Conservation (phyloP, 352 stramenopile species). For the Globisporangium irregulare region DNA sequence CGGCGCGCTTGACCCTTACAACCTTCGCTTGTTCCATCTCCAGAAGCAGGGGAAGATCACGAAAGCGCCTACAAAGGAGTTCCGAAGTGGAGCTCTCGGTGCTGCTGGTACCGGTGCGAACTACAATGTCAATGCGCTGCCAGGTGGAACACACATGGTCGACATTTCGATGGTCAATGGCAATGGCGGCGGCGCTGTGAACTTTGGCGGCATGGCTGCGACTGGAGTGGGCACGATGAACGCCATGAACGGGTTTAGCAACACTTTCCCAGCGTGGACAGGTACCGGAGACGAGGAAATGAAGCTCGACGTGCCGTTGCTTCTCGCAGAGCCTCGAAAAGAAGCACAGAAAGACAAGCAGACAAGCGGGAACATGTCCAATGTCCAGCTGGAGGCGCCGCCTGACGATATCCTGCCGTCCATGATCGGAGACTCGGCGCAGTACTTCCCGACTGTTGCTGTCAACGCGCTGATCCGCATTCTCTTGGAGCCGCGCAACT, state of each 20-base stretch:
- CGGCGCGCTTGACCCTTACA: constrained; percentile 83
- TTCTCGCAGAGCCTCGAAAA: constrained; percentile 50
- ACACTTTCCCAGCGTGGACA: constrained; percentile 14
- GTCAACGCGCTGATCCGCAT: constrained; percentile 97
- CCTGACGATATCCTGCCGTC: constrained; percentile 77
- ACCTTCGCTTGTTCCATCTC: constrained; percentile 78
- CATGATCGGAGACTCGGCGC: constrained; percentile 83
- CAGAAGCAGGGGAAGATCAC: constrained; percentile 76
- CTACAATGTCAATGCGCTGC: constrained; percentile 14
- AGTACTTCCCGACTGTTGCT: constrained; percentile 97
- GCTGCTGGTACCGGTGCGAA: constrained; percentile 28
- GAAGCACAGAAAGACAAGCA: constrained; percentile 72
- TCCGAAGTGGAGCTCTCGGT: constrained; percentile 44
- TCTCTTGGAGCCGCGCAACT: constrained; percentile 95
- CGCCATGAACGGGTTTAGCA: constrained; percentile 17
- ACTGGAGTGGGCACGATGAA: constrained; percentile 29
- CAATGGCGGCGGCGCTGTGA: constrained; percentile 19
- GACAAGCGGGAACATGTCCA: constrained; percentile 59
- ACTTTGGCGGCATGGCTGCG: constrained; percentile 18
- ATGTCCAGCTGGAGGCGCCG: constrained; percentile 58
- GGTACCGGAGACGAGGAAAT: constrained; percentile 41
- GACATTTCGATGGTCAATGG: constrained; percentile 22
- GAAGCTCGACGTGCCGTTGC: constrained; percentile 42
- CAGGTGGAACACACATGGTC: constrained; percentile 18
- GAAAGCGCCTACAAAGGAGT: constrained; percentile 70